A percentile compares a stretch with the other conserved stretches of the same genome.
Conservation (phyloP, 192 early-diverging fungal species). For the Podila epicladia region DNA sequence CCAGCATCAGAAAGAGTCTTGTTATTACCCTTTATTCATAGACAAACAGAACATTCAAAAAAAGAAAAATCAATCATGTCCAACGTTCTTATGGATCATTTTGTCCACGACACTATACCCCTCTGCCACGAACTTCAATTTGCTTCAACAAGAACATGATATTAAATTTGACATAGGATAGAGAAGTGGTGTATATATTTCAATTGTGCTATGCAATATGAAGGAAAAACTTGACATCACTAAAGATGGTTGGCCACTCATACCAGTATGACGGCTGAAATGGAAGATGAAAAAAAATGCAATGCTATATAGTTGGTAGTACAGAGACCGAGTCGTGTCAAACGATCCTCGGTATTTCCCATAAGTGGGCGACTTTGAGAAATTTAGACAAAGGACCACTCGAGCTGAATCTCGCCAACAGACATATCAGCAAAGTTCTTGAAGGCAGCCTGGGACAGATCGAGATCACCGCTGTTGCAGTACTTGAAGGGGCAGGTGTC, state of each 20-base stretch:
- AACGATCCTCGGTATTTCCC: neutral
- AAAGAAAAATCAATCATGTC: no score
- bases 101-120: no score
- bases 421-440: constrained; percentile 2
- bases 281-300: no score
- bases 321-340: neutral
- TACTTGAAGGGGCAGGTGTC: constrained; percentile 26
- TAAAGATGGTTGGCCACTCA: no score
- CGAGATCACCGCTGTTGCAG: constrained; percentile 14
- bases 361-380: neutral
- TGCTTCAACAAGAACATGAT: no score
- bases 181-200: no score
- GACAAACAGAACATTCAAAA: neutral
- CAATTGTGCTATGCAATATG: no score
- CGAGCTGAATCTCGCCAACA: constrained; percentile 13
- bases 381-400: constrained; percentile 23
- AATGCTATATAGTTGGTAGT: neutral
- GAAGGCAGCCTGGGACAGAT: constrained; percentile 26
- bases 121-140: no score
- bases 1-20: neutral
- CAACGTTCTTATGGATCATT: no score
- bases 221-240: no score
- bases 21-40: neutral
- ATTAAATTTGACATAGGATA: no score
- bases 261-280: no score